These are phyloP conservation scores for Pyrenochaeta sp. DNA, from an alignment of 2,329 filamentous ascomycete species.

Conservation along the genomic window DNA sequence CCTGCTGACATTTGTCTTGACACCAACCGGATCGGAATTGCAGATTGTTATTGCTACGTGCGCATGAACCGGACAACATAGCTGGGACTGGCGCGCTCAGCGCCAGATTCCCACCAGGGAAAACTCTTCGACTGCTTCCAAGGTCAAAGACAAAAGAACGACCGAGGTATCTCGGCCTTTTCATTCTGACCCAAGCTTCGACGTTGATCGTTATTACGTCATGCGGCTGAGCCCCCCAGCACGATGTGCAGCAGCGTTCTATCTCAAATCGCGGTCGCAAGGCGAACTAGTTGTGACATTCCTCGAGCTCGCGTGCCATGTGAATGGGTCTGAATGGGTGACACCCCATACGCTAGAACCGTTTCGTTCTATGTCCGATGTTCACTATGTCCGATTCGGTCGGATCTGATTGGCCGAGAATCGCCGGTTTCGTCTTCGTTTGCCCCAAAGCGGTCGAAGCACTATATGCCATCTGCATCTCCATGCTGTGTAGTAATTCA, in stretches of 20 bases:
- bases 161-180: neutral
- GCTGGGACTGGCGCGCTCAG: neutral
- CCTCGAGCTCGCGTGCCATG: neutral
- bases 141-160: neutral
- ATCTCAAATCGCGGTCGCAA: neutral
- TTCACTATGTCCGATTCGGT: neutral
- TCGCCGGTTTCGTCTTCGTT: constrained; percentile 7
- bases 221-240: neutral
- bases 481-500: neutral
- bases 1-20: no score
- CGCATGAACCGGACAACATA: no score
- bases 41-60: no score
- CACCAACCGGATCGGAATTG: no score
- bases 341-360: neutral
- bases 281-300: neutral
- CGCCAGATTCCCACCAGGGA: neutral
- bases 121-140: neutral
- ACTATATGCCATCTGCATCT: neutral
- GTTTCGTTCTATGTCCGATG: neutral
- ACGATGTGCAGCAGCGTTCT: neutral
- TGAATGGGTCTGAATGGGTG: neutral
- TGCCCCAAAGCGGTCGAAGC: neutral
- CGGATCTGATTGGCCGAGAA: constrained; percentile 11
- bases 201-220: neutral
- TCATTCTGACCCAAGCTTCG: no score